These are phyloP conservation scores for Hypoxylon subgilvum DNA, from an alignment of 495 filamentous ascomycete genomes.

Conservation along the genomic window DNA sequence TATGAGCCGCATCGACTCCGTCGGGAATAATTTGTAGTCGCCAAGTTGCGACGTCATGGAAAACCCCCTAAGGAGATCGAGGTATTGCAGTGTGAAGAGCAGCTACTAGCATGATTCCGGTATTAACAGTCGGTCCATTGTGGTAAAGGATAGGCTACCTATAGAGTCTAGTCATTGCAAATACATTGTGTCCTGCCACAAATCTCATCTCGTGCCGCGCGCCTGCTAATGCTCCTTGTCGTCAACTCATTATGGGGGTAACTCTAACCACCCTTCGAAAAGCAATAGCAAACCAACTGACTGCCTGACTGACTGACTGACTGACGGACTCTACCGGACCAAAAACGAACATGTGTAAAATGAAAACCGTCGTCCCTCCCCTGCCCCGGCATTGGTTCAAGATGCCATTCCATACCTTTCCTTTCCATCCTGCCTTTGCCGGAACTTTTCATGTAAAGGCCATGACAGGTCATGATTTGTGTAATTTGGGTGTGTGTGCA, in stretches of 20 bases:
- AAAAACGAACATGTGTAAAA: conserved; percentile 6
- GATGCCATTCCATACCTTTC: conserved; percentile 33
- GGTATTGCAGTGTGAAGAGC: neutral
- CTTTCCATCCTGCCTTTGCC: conserved; percentile 35
- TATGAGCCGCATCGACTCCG: neutral
- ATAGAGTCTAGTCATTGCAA: conserved; percentile 37
- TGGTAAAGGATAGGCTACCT: conserved; percentile 22
- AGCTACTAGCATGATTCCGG: too few relatives aligned
- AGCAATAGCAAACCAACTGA: conserved; percentile 26
- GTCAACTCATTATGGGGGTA: conserved; percentile 38
- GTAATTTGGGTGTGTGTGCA: conserved; percentile 12
- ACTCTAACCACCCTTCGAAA: conserved; percentile 10
- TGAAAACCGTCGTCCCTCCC: conserved; percentile 26
- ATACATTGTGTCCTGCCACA: neutral
- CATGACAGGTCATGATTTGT: conserved; percentile 34
- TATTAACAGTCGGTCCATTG: conserved; percentile 37
- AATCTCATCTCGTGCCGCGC: conserved; percentile 1
- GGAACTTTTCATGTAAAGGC: conserved; percentile 30
- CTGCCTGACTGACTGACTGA: conserved; percentile 17
- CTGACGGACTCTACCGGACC: conserved; percentile 28
- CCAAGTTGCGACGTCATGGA: conserved; percentile 19
- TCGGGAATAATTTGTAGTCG: neutral
- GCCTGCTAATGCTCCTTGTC: conserved; percentile 34
- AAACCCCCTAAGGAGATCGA: neutral
- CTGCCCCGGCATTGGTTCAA: conserved; percentile 33